Evolutionary conservation across 2,329 filamentous ascomycete genomes (phyloP).

Genomic region (Rhynchosporium secalis): DNA sequence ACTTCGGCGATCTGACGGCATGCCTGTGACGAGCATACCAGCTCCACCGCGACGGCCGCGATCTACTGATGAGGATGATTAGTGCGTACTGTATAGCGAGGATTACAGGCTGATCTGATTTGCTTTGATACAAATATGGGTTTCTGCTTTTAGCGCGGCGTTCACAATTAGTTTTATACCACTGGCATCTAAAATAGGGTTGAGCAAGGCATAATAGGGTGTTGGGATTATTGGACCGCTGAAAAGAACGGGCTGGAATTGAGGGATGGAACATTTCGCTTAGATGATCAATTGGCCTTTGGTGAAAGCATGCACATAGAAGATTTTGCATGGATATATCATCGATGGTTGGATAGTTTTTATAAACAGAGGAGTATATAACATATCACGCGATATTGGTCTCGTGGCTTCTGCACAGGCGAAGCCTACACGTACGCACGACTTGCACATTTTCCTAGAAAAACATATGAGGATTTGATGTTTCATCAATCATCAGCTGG

Average conservation of each 20-base stretch:
- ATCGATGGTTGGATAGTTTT: no score
- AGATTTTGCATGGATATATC: not conserved
- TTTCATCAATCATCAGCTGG: not conserved
- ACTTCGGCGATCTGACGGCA: slow-evolving; percentile 23
- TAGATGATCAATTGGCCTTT: slow-evolving; percentile 2
- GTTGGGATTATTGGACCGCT: not conserved
- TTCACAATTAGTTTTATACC: slow-evolving; percentile 4
- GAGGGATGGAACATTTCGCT: not conserved
- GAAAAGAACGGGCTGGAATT: not conserved
- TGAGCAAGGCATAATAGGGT: not conserved
- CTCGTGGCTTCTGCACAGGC: not conserved
- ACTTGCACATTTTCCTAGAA: slow-evolving; percentile 10
- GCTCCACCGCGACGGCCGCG: slow-evolving; percentile 35
- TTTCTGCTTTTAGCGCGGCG: slow-evolving; percentile 14
- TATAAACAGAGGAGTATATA: not conserved
- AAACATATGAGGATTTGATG: slow-evolving; percentile 13
- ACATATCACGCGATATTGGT: not conserved
- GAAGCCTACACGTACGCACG: slow-evolving; percentile 3
- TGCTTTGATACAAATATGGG: not conserved
- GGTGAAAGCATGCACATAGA: not conserved
- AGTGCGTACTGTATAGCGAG: not conserved
- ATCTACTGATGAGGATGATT: slow-evolving; percentile 24
- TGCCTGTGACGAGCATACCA: slow-evolving; percentile 36
- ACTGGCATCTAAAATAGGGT: slow-evolving; percentile 9
- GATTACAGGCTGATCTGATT: not conserved